Evolutionary conservation across 2,329 filamentous ascomycete genomes (phyloP).

Genomic region (Cytospora schulzeri): DNA sequence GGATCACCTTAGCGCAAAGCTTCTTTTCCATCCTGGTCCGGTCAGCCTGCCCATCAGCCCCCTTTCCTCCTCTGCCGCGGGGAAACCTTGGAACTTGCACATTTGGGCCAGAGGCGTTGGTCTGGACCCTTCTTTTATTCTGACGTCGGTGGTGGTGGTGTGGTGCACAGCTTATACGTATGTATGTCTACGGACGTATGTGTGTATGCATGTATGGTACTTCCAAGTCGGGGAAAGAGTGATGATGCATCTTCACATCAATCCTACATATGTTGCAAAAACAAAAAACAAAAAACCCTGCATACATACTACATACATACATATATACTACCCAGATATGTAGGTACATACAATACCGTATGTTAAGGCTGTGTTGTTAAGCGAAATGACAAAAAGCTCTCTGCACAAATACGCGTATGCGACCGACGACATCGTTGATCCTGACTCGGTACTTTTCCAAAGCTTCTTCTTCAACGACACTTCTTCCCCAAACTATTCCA

Average conservation of each 20-base stretch:
- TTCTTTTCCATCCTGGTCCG: slow-evolving; percentile 21
- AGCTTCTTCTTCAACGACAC: not conserved
- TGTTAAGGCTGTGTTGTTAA: no score
- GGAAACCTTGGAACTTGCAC: not conserved
- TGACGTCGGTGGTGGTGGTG: not conserved
- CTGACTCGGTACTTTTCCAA: not conserved
- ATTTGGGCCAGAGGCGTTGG: not conserved
- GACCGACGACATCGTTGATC: no score
- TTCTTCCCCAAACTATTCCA: not conserved
- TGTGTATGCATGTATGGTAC: no score
- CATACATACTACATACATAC: not conserved
- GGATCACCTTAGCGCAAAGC: slow-evolving; percentile 15
- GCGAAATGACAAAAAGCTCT: no score
- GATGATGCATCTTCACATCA: no score
- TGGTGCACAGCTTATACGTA: not conserved
- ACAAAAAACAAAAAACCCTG: no score
- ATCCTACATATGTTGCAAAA: no score
- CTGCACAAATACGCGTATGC: no score
- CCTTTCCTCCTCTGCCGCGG: slow-evolving; percentile 1
- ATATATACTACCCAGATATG: not conserved
- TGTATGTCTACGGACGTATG: not conserved
- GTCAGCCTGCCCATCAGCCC: slow-evolving; percentile 5
- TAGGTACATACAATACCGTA: not conserved
- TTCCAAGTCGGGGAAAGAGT: not conserved
- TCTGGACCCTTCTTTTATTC: not conserved